Evolutionary conservation across 495 filamentous ascomycete genomes (phyloP).

Genomic region (Lasiosphaeria miniovina): DNA sequence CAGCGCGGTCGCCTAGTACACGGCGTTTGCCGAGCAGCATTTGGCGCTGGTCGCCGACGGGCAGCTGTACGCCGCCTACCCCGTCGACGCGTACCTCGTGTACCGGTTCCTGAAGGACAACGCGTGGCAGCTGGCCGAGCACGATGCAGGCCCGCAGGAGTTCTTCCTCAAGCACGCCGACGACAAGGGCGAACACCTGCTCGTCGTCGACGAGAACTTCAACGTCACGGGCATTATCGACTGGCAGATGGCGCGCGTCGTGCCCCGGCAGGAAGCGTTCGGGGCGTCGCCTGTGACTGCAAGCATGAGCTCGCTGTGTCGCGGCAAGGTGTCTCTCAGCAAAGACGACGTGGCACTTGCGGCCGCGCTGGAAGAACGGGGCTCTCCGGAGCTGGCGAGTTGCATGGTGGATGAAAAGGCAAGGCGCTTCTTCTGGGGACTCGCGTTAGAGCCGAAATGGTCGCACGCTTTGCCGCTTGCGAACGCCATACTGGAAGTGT

Average conservation of each 20-base stretch:
- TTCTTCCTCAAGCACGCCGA: slow-evolving; percentile 9
- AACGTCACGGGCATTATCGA: slow-evolving; percentile 13
- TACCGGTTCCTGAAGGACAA: slow-evolving; percentile 4
- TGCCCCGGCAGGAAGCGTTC: slow-evolving; percentile 7
- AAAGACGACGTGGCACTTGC: not conserved
- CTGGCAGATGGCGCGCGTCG: slow-evolving; percentile 14
- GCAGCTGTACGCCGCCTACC: slow-evolving; percentile 2
- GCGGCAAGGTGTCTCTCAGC: slow-evolving; percentile 5
- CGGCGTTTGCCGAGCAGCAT: slow-evolving; percentile 5
- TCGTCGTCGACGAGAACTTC: slow-evolving; percentile 8
- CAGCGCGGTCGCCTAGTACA: slow-evolving; percentile 5
- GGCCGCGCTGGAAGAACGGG: slow-evolving; percentile 3
- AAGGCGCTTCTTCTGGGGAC: slow-evolving; percentile 11
- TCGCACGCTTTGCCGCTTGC: not conserved
- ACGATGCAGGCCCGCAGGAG: not conserved
- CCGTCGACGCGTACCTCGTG: slow-evolving; percentile 8
- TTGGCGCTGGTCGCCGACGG: slow-evolving; percentile 3
- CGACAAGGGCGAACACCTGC: slow-evolving; percentile 9
- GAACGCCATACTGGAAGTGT: slow-evolving; percentile 4
- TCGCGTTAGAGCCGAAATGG: slow-evolving; percentile 4
- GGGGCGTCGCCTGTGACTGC: slow-evolving; percentile 5
- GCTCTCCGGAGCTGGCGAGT: not conserved
- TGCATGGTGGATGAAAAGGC: slow-evolving; percentile 2
- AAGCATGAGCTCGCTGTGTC: slow-evolving; percentile 4
- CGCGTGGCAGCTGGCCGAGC: not conserved